A percentile compares a stretch with the other conserved stretches of the same genome.
phyloP scores from a whole-genome alignment of 441 rosid genomes.

The Populus hybrid region DNA sequence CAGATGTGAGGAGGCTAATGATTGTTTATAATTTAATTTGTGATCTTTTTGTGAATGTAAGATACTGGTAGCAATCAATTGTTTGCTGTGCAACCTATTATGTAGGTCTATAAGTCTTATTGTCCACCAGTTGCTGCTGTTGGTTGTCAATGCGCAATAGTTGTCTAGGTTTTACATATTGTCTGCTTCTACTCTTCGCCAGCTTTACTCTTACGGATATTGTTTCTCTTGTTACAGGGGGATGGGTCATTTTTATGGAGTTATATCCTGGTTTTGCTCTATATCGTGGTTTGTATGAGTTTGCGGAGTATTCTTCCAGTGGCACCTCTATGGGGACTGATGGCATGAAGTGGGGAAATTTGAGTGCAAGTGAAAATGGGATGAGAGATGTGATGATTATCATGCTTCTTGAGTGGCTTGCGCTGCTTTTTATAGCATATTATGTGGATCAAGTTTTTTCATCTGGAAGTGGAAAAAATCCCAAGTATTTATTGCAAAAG shows the following conservation, averaged over 20 bases:
- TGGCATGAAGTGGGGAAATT: slow-evolving; percentile 82
- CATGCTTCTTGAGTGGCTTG: slow-evolving; percentile 75
- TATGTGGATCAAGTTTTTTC: slow-evolving; percentile 67
- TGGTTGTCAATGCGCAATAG: background rate
- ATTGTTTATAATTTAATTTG: background rate
- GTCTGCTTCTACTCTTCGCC: slow-evolving; percentile 2
- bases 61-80: background rate
- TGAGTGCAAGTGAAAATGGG: slow-evolving; percentile 61
- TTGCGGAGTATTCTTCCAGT: slow-evolving; percentile 57
- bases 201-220: slow-evolving; percentile 7
- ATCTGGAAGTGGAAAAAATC: slow-evolving; percentile 60
- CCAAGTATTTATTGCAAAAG: slow-evolving; percentile 50
- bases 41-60: background rate
- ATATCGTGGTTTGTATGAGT: slow-evolving; percentile 88
- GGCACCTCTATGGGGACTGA: slow-evolving; percentile 55
- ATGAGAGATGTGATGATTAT: slow-evolving; percentile 67
- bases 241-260: slow-evolving; percentile 73
- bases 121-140: background rate
- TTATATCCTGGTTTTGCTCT: slow-evolving; percentile 86
- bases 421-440: slow-evolving; percentile 59
- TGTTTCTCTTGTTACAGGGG: slow-evolving; percentile 44
- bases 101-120: background rate
- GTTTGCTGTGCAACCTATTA: background rate
- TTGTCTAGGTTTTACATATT: background rate
- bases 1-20: background rate